A percentile compares a stretch with the other conserved stretches of the same genome.
Evolutionary conservation across 805 yeast species (phyloP).

Genomic region (Blastobotrys peoriensis): DNA sequence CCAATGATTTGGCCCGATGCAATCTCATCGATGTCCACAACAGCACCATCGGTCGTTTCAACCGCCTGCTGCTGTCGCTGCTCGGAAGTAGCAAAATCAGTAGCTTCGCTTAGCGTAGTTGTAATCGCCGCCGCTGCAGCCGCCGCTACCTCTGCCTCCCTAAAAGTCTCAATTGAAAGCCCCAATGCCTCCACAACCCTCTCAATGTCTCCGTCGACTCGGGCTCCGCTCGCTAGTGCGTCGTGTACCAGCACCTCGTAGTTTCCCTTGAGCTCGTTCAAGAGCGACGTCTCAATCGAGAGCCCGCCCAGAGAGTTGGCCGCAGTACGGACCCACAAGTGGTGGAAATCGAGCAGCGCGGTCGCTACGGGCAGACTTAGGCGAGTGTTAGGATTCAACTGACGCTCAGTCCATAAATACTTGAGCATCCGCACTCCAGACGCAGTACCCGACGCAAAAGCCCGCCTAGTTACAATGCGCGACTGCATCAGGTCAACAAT

Average conservation of each 20-base stretch:
- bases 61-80: too few relatives aligned
- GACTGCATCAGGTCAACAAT: constrained; percentile 9
- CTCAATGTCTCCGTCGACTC: neutral
- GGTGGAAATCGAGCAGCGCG: constrained; percentile 13
- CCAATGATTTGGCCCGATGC: constrained; percentile 17
- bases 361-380: constrained; percentile 6
- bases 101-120: constrained; percentile 5
- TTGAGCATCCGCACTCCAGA: constrained; percentile 19
- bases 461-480: constrained; percentile 15
- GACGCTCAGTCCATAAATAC: constrained; percentile 21
- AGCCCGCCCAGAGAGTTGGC: constrained; percentile 16
- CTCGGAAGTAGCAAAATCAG: constrained; percentile 1
- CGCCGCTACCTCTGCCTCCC: neutral
- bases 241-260: constrained; percentile 14
- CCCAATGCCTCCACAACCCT: neutral
- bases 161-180: neutral
- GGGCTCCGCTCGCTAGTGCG: constrained; percentile 4
- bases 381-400: constrained; percentile 12
- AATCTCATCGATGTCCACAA: constrained; percentile 4
- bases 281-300: constrained; percentile 14
- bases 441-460: constrained; percentile 9
- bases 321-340: constrained; percentile 13
- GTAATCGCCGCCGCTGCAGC: neutral
- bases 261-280: constrained; percentile 9
- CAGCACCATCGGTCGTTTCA: constrained; percentile 6